Evolutionary conservation across 1,284 basidiomycete species (phyloP), one percentile per base, ranked within the genome.

Genomic region (Microbotryum scabiosae): DNA sequence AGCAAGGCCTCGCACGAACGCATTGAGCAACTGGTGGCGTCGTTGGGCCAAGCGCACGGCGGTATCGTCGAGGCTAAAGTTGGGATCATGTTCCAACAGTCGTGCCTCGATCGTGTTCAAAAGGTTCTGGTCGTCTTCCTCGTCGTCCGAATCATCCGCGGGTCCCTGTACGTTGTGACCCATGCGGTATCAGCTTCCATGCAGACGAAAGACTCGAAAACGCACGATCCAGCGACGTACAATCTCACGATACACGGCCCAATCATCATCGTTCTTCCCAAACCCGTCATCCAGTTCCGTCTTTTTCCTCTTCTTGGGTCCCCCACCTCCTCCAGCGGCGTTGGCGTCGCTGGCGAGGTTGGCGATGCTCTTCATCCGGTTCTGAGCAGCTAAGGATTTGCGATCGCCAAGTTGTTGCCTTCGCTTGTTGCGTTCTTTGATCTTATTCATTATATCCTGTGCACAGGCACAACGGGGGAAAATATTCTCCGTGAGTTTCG

Each of bases 181-280:
- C 30, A 46, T 12, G 8, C 5, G n/a, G 23, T 5, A 49, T 54
- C 41, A 55, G 43, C 4, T 87, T 87, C 59, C 14, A 20, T 12
- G 26, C 47, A 21, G 16, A 43, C 3, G 20, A 3, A 2, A 30
- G 30, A n/a, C 23, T 26, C 43, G 28, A 28, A 45, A 2, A 2
- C 12, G 44, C 36, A 21, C 25, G n/a, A 51, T 23, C 5, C 5
- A 14, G n/a, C 18, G 16, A 47, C 80, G 66, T 70, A 91, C 90
- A 61, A 99, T 94, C 77, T 97, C 93, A 61, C 94, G 88, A 74
- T 98, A 98, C 56, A 98, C 92, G 0, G 86, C 86, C 94, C 96
- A 98, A 74, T 98, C 94, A 20, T 87, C 90, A 72, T 98, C 94
- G 69, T 97, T 87, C 32, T 86, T 87, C 1, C 96, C 93, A 71